Evolutionary conservation across 331 rosid genomes (phyloP), one percentile per base, ranked within the genome.

Genomic region (Quercus tomentella): DNA sequence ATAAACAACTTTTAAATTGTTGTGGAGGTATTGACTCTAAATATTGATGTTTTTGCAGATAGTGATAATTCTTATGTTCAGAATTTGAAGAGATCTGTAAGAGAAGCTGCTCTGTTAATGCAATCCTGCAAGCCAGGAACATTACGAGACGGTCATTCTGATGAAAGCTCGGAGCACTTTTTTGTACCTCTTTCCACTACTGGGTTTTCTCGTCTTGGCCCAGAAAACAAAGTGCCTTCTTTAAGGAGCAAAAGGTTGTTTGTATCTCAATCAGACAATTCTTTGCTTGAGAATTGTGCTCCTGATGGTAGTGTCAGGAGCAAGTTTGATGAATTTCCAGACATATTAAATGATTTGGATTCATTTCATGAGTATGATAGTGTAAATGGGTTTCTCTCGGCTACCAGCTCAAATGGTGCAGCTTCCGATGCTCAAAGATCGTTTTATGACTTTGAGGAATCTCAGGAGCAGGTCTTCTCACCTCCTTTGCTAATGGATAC

Each of bases 401-500:
- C 81, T 76, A 69, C 78, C 77, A 93, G 92, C 62, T 96, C 96
- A 70, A 93, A 88, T 62, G 73, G 71, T 89, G 81, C 87, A 74
- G 85, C 89, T 78, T 89, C 89, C 56, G 93, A 90, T 82, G 88
- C 83, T 35, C 97, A 86, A 12, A 89, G 79, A 72, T 92, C 89
- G 58, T 57, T 87, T 73, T 91, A 86, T 84, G 97, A 91, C 84
- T 82, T 84, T 35, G 97, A 93, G 78, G 99, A 91, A 72, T 84
- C 93, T 74, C 93, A 80, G 80, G 97, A 91, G 82, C 96, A 92
- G 85, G 92, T 88, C 68, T 92, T 96, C 82, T 96, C 99, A 33
- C 99, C 99, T 1, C 97, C 99, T 68, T 77, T 96, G 82, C 86
- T 96, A 79, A 89, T 90, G 91, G 97, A 94, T 75, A 60, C 97